phyloP scores from a whole-genome alignment of 495 filamentous ascomycete genomes.

The Clohesyomyces aquaticus region DNA sequence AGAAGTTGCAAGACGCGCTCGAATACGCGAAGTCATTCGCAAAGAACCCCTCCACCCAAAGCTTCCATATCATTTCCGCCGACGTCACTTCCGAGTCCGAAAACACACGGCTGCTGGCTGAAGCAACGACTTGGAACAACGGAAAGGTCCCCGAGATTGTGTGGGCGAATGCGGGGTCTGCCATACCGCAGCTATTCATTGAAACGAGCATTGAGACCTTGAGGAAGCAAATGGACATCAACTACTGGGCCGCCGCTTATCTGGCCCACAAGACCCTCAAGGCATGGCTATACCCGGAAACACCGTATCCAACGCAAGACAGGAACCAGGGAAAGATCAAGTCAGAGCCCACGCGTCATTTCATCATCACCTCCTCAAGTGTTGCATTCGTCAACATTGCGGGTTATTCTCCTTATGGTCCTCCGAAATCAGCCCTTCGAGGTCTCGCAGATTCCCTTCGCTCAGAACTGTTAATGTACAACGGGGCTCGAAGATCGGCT shows the following conservation, averaged over 20 bases:
- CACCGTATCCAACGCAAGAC: constrained; percentile 36
- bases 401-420: constrained; percentile 86
- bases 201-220: constrained; percentile 67
- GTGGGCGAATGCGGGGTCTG: constrained; percentile 86
- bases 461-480: constrained; percentile 85
- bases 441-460: constrained; percentile 78
- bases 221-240: constrained; percentile 82
- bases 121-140: constrained; percentile 83
- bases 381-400: constrained; percentile 74
- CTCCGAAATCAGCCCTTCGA: constrained; percentile 83
- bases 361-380: constrained; percentile 85
- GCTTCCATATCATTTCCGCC: constrained; percentile 81
- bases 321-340: constrained; percentile 42
- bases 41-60: constrained; percentile 63
- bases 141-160: constrained; percentile 76
- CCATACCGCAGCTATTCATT: constrained; percentile 76
- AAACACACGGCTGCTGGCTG: constrained; percentile 66
- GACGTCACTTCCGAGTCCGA: constrained; percentile 75
- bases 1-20: constrained; percentile 75
- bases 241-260: constrained; percentile 88
- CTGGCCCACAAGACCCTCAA: constrained; percentile 74
- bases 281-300: constrained; percentile 60
- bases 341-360: constrained; percentile 61
- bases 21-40: constrained; percentile 68
- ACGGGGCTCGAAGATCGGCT: constrained; percentile 60